Evolutionary conservation across 768 basidiomycete genomes (phyloP).

Genomic region (Amanita pseudoporphyria): DNA sequence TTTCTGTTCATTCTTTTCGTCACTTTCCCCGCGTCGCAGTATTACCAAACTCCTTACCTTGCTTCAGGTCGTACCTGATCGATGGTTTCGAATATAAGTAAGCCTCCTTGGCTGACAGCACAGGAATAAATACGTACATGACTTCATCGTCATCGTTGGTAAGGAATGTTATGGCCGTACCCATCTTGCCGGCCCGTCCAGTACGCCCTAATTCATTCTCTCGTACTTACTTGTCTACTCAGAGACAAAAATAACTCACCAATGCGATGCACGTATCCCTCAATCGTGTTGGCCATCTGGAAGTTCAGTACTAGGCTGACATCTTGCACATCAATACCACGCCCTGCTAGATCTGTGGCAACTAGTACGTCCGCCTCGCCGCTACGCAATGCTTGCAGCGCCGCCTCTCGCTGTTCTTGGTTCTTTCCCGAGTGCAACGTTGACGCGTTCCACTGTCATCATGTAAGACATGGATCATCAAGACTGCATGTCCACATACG

Average conservation of each 20-base stretch:
- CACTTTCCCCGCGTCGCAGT: not conserved
- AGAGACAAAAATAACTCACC: conserved; percentile 37
- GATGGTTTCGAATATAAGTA: conserved; percentile 11
- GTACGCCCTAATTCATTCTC: conserved; percentile 60
- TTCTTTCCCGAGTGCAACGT: conserved; percentile 97
- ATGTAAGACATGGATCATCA: not conserved
- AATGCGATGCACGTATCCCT: conserved; percentile 96
- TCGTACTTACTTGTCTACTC: not conserved
- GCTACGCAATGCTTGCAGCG: conserved; percentile 75
- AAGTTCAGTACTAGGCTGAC: conserved; percentile 95
- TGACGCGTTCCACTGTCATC: conserved; percentile 72
- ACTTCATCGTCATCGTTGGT: conserved; percentile 96
- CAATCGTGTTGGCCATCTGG: conserved; percentile 95
- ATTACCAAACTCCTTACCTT: conserved; percentile 41
- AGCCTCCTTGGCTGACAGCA: conserved; percentile 10
- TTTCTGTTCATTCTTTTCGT: conserved; percentile 50
- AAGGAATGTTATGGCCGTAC: conserved; percentile 90
- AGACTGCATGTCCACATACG: conserved; percentile 35
- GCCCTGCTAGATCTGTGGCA: conserved; percentile 95
- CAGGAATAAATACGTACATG: conserved; percentile 51
- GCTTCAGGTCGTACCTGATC: conserved; percentile 87
- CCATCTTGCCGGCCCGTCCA: conserved; percentile 94
- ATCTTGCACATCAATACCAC: conserved; percentile 98
- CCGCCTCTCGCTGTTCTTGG: conserved; percentile 93
- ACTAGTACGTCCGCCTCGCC: conserved; percentile 88